Base-by-base conservation (phyloP, 805 yeast species). In the Cyberlindnera americana region DNA sequence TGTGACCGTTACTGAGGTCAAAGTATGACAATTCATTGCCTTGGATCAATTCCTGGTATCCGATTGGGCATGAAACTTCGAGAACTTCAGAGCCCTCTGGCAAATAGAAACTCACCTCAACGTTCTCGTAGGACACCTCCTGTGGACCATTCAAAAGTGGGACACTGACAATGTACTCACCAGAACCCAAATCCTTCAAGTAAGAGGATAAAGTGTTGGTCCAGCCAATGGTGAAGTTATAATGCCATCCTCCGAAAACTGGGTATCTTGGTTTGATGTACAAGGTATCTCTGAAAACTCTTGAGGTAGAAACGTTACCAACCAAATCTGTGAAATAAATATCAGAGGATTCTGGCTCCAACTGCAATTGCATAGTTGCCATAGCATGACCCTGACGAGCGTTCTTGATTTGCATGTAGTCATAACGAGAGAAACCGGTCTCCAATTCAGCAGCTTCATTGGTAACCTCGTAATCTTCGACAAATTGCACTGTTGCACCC, bases 221-320 rank as follows among this genome's bases (percentile, higher is more conserved):
- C 96, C 96, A 93, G n/a, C 98, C 98, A 51, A 91, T 63, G 17
- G 98, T 93, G 70, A 87, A 93, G 65, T 91, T 88, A 65, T 88
- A 91, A 54, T 81, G 74, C 99, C 99, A 93, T 30, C 90, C 95
- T 35, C 99, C 99, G 63, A 87, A 85, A 6, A 93, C 60, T n/a
- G 99, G 99, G 69, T 70, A 93, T 61, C 99, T 75, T 41, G 98
- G 98, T 55, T 74, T 77, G 48, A 93, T 61, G 25, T 81, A 66
- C 34, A 87, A 64, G 44, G 50, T 58, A 37, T 61, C 57, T 5
- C 50, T 49, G 13, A 56, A 38, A 4, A 64, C 56, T 46, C 68
- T 67, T 35, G 83, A 82, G 3, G 97, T 85, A 6, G 96, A 81
- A 12, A 91, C 96, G 64, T 87, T 86, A 26, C 99, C 99, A 21